These are phyloP conservation scores for Chenopodium formosanum DNA, from an alignment of 148 eudicot genomes.

Conservation along the genomic window DNA sequence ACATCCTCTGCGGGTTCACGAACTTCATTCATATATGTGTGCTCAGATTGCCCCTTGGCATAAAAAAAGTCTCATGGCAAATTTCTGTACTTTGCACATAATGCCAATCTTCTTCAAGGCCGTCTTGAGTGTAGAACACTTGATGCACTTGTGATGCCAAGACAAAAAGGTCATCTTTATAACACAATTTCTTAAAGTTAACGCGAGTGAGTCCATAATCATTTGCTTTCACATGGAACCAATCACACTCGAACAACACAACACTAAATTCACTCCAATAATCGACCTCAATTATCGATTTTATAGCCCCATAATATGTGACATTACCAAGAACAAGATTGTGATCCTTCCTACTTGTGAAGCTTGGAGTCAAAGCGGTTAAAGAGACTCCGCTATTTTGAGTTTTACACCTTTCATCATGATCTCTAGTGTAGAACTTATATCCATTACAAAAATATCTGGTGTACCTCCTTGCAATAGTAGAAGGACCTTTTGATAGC, in stretches of 20 bases:
- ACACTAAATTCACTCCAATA: not conserved
- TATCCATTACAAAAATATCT: too few relatives aligned
- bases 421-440: too few relatives aligned
- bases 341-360: too few relatives aligned
- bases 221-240: not conserved
- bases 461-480: too few relatives aligned
- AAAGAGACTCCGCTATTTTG: too few relatives aligned
- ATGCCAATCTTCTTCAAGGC: not conserved
- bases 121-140: not conserved
- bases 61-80: slow-evolving; percentile 1
- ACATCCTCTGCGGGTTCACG: not conserved
- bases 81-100: not conserved
- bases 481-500: too few relatives aligned
- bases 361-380: too few relatives aligned
- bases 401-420: too few relatives aligned
- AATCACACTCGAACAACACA: slow-evolving; percentile 11
- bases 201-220: not conserved
- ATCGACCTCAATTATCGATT: slow-evolving; percentile 1
- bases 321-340: too few relatives aligned
- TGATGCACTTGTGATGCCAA: not conserved
- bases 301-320: not conserved
- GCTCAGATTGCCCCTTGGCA: not conserved
- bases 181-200: not conserved
- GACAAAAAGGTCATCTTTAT: not conserved
- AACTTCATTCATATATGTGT: not conserved